Evolutionary conservation across 345 rosid species (phyloP), one percentile per base, ranked within the genome.

Genomic region (Eucalyptus pauciflora): DNA sequence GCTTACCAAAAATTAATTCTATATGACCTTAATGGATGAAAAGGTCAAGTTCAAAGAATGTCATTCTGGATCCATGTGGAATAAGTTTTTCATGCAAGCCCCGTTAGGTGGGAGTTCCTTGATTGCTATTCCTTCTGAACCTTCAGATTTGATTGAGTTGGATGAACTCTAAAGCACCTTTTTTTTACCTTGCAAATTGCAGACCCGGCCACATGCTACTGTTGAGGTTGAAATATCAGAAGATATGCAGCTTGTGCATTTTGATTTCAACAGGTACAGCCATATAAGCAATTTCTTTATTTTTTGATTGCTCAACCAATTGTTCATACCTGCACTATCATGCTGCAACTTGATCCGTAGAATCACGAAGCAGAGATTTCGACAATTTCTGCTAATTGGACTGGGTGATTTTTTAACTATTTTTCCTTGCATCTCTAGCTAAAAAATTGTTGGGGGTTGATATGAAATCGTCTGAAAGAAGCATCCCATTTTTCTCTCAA

Each of bases 181-280:
- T 88, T 20, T 87, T 69, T 51, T 83, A 50, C 87, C 88, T 87
- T 88, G 90, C 86, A 50, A 90, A 90, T 85, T 86, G 89, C 83
- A 98, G 99, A 97, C 99, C 31, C 97, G 98, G 50, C 99, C 99
- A 88, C 99, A 98, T 90, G 99, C 99, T 52, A 98, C 99, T 41
- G 99, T 98, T 86, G 99, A 98, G 93, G 99, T 98, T 88, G 99
- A 98, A 93, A 97, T 98, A 94, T 98, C 99, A 50, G 99, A 98
- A 95, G 99, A 98, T 90, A 98, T 98, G 99, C 99, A 98, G 95
- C 95, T 98, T 41, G 99, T 98, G 76, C 99, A 98, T 91, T 98
- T 98, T 29, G 99, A 98, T 93, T 98, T 98, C 91, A 97, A 95
- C 92, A 98, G 97, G 99, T 98, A 93, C 86, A 86, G n/a, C 87